Percentiles rank a stretch among this genome's conserved stretches.
phyloP scores from a whole-genome alignment of 1,139 yeast genomes.

The Tardiomyces blankii region DNA sequence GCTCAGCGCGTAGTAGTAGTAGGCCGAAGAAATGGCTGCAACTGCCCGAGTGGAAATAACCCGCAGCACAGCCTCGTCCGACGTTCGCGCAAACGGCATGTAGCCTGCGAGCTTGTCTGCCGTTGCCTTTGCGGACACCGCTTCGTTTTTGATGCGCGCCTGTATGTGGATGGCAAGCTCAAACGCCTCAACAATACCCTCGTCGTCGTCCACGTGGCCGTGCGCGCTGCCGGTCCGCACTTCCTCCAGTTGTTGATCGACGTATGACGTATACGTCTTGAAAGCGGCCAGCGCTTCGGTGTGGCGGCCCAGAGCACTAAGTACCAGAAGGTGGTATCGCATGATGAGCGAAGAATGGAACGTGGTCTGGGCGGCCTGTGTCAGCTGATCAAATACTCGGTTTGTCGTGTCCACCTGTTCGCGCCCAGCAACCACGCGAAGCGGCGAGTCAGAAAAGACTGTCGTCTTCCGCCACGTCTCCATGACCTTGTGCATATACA shows the following conservation, averaged over 20 bases:
- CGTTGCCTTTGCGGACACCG: background rate
- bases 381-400: conserved; percentile 18
- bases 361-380: conserved; percentile 30
- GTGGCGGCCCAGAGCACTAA: conserved; percentile 18
- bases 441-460: background rate
- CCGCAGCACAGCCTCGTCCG: background rate
- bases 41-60: background rate
- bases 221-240: background rate
- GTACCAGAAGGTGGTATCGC: conserved; percentile 25
- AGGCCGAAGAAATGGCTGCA: background rate
- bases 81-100: background rate
- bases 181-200: background rate
- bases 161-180: background rate
- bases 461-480: background rate
- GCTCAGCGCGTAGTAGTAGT: background rate
- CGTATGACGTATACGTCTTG: conserved; percentile 30
- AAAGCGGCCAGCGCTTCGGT: conserved; percentile 31
- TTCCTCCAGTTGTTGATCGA: conserved; percentile 5
- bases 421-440: background rate
- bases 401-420: conserved; percentile 8
- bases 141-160: background rate
- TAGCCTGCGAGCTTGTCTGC: background rate
- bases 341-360: conserved; percentile 36
- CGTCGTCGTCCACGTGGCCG: background rate
- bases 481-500: conserved; percentile 19